A percentile compares a stretch with the other conserved stretches of the same genome.
phyloP scores from a whole-genome alignment of 148 eudicot genomes.

The Cornus controversa region DNA sequence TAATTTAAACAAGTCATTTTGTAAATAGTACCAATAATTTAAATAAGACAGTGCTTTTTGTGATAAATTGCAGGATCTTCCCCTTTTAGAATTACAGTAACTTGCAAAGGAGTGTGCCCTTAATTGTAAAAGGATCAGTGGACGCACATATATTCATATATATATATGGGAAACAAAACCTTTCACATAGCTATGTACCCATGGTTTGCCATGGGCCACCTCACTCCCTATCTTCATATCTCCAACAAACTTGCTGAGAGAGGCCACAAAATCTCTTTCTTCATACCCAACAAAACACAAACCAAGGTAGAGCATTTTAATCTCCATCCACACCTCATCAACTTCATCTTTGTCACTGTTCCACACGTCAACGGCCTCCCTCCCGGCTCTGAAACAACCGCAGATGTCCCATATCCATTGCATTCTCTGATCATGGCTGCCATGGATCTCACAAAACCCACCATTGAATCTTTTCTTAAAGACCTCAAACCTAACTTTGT shows the following conservation, averaged over 20 bases:
- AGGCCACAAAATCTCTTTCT: slow-evolving; percentile 15
- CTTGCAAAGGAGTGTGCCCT: background rate
- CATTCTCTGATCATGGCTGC: slow-evolving; percentile 10
- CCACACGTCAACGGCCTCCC: slow-evolving; percentile 22
- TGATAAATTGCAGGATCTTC: background rate
- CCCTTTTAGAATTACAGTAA: background rate
- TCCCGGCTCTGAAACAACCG: slow-evolving; percentile 12
- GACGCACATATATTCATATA: background rate
- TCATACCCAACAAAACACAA: slow-evolving; percentile 18
- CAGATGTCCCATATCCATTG: slow-evolving; percentile 6
- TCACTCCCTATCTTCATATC: slow-evolving; percentile 12
- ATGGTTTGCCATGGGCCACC: slow-evolving; percentile 25
- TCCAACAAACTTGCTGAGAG: slow-evolving; percentile 25
- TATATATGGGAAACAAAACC: background rate
- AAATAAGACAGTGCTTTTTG: background rate
- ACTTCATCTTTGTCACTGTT: slow-evolving; percentile 18
- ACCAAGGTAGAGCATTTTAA: slow-evolving; percentile 12
- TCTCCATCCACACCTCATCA: slow-evolving; percentile 20
- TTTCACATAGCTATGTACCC: slow-evolving; percentile 28
- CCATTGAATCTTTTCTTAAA: slow-evolving; percentile 1
- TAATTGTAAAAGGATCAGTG: background rate
- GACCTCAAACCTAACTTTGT: slow-evolving; percentile 17
- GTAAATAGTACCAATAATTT: background rate
- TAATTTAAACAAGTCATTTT: too few species aligned
- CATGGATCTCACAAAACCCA: slow-evolving; percentile 20